Base-by-base conservation (phyloP, 345 rosid genomes). In the Erysimum cheiranthoides region DNA sequence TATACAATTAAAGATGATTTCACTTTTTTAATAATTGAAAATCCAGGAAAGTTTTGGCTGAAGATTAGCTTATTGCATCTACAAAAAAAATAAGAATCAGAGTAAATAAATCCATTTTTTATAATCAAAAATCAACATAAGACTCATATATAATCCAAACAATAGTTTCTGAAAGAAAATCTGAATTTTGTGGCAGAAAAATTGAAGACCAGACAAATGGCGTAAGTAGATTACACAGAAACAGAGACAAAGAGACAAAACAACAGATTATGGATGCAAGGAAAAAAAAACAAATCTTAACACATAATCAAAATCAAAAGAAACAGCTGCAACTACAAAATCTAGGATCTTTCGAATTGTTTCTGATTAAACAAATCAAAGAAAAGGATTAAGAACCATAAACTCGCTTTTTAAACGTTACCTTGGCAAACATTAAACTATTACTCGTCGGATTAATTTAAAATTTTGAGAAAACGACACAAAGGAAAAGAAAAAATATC, bases 121-220 rank as follows among this genome's bases (percentile, higher is more conserved):
- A 8, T 52, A 21, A 14, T 45, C 7, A 52, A 63, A 9, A 39
- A 31, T 50, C 53, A 36, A 7, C 42, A 47, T 28, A 49, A 45
- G 25, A 21, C 25, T 21, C 1, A 21, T 21, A 21, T 21, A 21
- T 21, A 21, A 21, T 21, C 25, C 25, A 21, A 21, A 21, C 25
- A 21, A 21, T 21, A 21, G 25, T 0, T 21, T 21, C 25, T 21
- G 25, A 21, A 21, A 21, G 25, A 21, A 43, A 42, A 2, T 16
- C 0, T 30, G 10, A 39, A 10, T 39, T 10, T 42, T 40, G 53
- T 51, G 75, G 62, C 47, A 45, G 67, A 71, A 49, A 49, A 47
- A 0, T 70, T 4, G 1, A 62, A 1, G 3, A 74, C 73, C 73
- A 74, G 50, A 57, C 78, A 74, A 74, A 66, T 74, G 68, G 51